phyloP scores from a whole-genome alignment of 176 grass and related monocot species.

The Aegilops longissima region DNA sequence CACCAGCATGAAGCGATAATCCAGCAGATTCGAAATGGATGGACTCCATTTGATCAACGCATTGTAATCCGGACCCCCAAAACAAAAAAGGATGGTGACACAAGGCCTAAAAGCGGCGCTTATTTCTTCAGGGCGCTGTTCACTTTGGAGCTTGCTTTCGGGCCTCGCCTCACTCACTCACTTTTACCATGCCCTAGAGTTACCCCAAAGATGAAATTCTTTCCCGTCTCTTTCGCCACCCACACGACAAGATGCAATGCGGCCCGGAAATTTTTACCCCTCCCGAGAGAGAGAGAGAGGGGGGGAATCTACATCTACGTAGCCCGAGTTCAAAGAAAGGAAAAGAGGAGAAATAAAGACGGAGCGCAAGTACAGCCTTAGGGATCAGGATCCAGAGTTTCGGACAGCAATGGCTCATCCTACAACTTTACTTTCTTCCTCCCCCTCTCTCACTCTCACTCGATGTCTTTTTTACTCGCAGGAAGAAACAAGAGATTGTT shows the following conservation, averaged over 20 bases:
- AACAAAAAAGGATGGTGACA: constrained; percentile 40
- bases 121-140: constrained; percentile 55
- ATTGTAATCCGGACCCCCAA: background rate
- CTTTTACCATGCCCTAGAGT: constrained; percentile 48
- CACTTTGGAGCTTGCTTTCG: constrained; percentile 55
- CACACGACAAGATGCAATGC: background rate
- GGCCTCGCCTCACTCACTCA: constrained; percentile 6
- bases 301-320: constrained; percentile 46
- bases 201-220: constrained; percentile 38
- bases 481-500: constrained; percentile 37
- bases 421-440: constrained; percentile 30
- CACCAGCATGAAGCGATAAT: background rate
- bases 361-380: constrained; percentile 45
- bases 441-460: too few species aligned
- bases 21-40: constrained; percentile 22
- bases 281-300: background rate
- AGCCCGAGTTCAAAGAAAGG: background rate
- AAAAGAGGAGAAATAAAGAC: background rate
- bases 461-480: constrained; percentile 27
- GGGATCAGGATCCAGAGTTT: constrained; percentile 44
- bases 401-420: constrained; percentile 35
- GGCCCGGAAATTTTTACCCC: background rate
- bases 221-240: constrained; percentile 33
- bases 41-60: background rate
- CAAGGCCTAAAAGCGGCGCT: constrained; percentile 45